These are phyloP conservation scores for Corynespora cassiicola DNA, from an alignment of 2,329 filamentous ascomycete genomes.

Conservation along the genomic window DNA sequence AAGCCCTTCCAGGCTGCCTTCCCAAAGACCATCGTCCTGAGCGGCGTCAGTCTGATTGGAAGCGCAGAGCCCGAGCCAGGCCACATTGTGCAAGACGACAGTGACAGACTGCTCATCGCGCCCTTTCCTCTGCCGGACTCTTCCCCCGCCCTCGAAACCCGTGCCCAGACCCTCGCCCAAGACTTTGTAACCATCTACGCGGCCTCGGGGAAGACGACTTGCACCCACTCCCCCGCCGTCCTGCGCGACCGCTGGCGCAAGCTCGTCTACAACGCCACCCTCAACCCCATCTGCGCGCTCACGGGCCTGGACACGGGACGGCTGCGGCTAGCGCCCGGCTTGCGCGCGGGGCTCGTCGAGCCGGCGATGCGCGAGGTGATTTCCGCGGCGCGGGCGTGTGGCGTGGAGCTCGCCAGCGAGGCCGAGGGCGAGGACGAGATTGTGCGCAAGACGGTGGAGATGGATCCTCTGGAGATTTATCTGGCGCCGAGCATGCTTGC, in stretches of 20 bases:
- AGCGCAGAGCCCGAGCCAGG: constrained; percentile 57
- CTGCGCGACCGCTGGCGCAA: constrained; percentile 57
- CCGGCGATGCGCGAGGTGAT: constrained; percentile 63
- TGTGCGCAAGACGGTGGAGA: constrained; percentile 53
- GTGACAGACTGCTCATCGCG: constrained; percentile 59
- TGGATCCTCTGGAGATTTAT: constrained; percentile 58
- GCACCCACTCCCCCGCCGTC: constrained; percentile 52
- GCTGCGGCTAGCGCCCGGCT: constrained; percentile 54
- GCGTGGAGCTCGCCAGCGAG: constrained; percentile 51
- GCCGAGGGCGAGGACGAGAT: constrained; percentile 52
- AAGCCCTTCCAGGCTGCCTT: constrained; percentile 58
- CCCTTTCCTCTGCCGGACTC: too few species aligned
- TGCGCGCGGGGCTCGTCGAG: constrained; percentile 55
- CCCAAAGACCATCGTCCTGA: constrained; percentile 60
- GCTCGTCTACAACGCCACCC: constrained; percentile 58
- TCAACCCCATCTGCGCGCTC: constrained; percentile 62
- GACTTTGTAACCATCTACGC: constrained; percentile 58
- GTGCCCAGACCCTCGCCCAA: constrained; percentile 40
- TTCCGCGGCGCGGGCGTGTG: constrained; percentile 52
- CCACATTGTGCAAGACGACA: constrained; percentile 60
- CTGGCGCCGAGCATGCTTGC: constrained; percentile 63
- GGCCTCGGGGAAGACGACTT: constrained; percentile 53
- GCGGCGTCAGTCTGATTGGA: constrained; percentile 61
- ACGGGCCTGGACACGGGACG: constrained; percentile 59
- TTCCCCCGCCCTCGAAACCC: constrained; percentile 39